Evolutionary conservation across 768 basidiomycete species (phyloP).

Genomic region (Saitozyma sp.): DNA sequence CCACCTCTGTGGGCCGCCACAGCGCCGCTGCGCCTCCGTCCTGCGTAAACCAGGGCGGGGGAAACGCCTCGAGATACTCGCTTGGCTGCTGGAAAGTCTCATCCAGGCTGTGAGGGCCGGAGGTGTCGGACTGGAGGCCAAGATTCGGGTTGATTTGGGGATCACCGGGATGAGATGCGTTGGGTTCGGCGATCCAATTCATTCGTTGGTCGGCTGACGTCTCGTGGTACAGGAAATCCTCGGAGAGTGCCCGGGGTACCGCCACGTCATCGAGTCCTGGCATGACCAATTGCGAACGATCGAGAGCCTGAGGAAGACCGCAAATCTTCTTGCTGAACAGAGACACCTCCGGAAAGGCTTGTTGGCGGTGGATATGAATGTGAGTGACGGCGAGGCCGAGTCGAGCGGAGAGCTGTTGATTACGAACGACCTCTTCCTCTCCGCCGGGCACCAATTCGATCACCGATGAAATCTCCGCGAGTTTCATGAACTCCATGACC

Average conservation of each 20-base stretch:
- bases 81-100: slow-evolving; percentile 47
- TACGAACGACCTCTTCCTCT: slow-evolving; percentile 51
- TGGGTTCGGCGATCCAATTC: too few relatives aligned
- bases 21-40: slow-evolving; percentile 40
- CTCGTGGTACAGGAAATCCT: too few relatives aligned
- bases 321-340: slow-evolving; percentile 51
- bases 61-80: slow-evolving; percentile 41
- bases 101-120: not conserved
- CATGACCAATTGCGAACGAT: not conserved
- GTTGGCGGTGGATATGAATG: slow-evolving; percentile 50
- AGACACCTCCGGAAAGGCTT: slow-evolving; percentile 53
- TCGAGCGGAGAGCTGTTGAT: slow-evolving; percentile 47
- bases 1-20: slow-evolving; percentile 21
- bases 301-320: slow-evolving; percentile 44
- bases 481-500: slow-evolving; percentile 41
- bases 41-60: slow-evolving; percentile 47
- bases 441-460: slow-evolving; percentile 50
- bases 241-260: too few relatives aligned
- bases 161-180: too few relatives aligned
- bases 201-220: too few relatives aligned
- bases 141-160: too few relatives aligned
- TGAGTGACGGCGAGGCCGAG: slow-evolving; percentile 48
- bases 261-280: too few relatives aligned
- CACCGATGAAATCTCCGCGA: slow-evolving; percentile 39
- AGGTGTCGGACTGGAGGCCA: too few relatives aligned